phyloP scores from a whole-genome alignment of 768 basidiomycete genomes.

The Kwoniella dendrophila region DNA sequence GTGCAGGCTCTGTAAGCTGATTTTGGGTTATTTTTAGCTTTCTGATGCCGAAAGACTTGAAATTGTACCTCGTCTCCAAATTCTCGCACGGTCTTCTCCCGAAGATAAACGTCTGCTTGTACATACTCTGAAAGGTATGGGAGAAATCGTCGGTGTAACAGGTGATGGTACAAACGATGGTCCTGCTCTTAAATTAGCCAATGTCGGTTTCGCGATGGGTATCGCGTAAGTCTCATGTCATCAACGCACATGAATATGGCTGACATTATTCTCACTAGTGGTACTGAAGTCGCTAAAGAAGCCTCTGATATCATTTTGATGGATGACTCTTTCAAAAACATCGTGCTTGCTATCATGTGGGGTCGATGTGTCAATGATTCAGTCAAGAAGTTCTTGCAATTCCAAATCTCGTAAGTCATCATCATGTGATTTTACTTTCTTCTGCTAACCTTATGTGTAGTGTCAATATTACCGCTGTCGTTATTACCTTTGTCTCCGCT shows the following conservation, averaged over 20 bases:
- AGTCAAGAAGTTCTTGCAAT: conserved; percentile 95
- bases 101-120: conserved; percentile 96
- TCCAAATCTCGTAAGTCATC: conserved; percentile 60
- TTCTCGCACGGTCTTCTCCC: conserved; percentile 94
- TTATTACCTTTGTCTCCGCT: conserved; percentile 89
- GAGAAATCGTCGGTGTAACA: conserved; percentile 86
- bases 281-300: conserved; percentile 98
- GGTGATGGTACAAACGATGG: conserved; percentile 99
- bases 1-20: background rate
- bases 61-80: conserved; percentile 87
- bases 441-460: conserved; percentile 57
- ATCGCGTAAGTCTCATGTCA: conserved; percentile 41
- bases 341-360: conserved; percentile 98
- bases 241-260: background rate
- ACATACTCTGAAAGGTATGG: conserved; percentile 78
- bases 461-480: conserved; percentile 91
- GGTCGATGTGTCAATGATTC: conserved; percentile 98
- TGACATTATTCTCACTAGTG: conserved; percentile 74
- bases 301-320: conserved; percentile 98
- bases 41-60: conserved; percentile 70
- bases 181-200: conserved; percentile 89
- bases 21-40: conserved; percentile 59
- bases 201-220: conserved; percentile 80
- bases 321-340: conserved; percentile 74
- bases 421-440: background rate